Evolutionary conservation across 1,284 basidiomycete genomes (phyloP).

Genomic region (Volvariella surrecta): DNA sequence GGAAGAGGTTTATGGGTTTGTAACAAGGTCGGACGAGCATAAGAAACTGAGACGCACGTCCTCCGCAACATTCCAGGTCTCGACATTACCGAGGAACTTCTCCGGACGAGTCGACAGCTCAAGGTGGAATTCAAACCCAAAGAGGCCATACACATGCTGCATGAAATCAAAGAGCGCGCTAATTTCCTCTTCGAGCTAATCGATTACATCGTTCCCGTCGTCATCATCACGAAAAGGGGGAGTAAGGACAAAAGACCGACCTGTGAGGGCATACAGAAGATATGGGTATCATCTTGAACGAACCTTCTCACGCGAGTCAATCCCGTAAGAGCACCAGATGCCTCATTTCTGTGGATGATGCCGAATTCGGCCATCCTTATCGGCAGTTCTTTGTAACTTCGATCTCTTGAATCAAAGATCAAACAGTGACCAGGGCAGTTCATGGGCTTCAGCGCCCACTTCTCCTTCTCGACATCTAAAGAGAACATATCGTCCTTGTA

Average conservation of each 20-base stretch:
- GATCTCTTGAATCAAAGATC: conserved; percentile 92
- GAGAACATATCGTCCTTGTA: conserved; percentile 98
- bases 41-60: conserved; percentile 37
- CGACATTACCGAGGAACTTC: conserved; percentile 86
- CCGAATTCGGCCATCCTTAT: conserved; percentile 99
- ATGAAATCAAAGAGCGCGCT: conserved; percentile 90
- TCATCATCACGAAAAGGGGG: no score
- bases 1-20: not conserved
- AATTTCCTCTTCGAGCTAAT: conserved; percentile 85
- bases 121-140: conserved; percentile 95
- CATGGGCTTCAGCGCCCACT: conserved; percentile 96
- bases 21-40: not conserved
- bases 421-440: conserved; percentile 98
- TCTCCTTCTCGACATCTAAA: conserved; percentile 92
- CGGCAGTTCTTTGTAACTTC: conserved; percentile 93
- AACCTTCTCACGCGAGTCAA: conserved; percentile 92
- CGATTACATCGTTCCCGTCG: conserved; percentile 1
- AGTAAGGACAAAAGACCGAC: conserved; percentile 23
- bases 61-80: conserved; percentile 89
- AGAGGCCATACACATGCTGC: conserved; percentile 89
- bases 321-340: conserved; percentile 90
- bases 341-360: conserved; percentile 96
- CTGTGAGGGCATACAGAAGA: conserved; percentile 96
- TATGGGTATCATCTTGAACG: conserved; percentile 95
- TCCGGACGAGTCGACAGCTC: conserved; percentile 96